Conservation (phyloP, 495 filamentous ascomycete genomes). For the Beverwykella pulmonaria region DNA sequence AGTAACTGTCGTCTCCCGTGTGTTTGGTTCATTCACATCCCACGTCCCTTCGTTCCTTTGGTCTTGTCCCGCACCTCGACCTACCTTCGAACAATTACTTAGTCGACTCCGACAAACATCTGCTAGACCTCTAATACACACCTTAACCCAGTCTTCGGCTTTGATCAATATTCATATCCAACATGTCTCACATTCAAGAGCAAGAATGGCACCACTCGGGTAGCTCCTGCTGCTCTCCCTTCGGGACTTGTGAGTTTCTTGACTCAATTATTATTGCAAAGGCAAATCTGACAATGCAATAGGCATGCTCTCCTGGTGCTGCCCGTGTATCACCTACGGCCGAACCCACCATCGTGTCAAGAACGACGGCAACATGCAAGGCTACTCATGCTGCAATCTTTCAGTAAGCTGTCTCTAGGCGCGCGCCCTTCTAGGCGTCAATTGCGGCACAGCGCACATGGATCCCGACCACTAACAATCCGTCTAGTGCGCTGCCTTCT, state of each 20-base stretch:
- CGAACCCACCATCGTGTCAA: constrained; percentile 52
- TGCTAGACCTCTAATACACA: neutral
- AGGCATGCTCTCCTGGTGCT: constrained; percentile 52
- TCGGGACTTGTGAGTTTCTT: constrained; percentile 32
- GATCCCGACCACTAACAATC: neutral
- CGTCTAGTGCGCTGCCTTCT: constrained; percentile 34
- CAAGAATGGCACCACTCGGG: constrained; percentile 33
- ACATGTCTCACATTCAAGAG: constrained; percentile 28
- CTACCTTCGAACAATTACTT: no score
- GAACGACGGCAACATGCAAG: constrained; percentile 50
- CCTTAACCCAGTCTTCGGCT: neutral
- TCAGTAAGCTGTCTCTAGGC: constrained; percentile 45
- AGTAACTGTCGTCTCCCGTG: neutral
- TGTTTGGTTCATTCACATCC: no score
- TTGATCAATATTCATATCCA: neutral
- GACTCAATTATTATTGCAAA: neutral
- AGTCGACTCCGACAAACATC: no score
- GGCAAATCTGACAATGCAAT: neutral
- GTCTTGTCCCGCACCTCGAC: no score
- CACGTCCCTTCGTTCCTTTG: no score
- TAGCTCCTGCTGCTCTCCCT: constrained; percentile 34
- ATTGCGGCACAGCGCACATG: neutral
- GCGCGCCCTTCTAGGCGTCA: neutral
- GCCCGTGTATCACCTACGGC: constrained; percentile 59
- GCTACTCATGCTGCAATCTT: constrained; percentile 52